A percentile compares a stretch with the other conserved stretches of the same genome.
Evolutionary conservation across 129 eudicot species (phyloP).

Genomic region (Ambrosia artemisiifolia): DNA sequence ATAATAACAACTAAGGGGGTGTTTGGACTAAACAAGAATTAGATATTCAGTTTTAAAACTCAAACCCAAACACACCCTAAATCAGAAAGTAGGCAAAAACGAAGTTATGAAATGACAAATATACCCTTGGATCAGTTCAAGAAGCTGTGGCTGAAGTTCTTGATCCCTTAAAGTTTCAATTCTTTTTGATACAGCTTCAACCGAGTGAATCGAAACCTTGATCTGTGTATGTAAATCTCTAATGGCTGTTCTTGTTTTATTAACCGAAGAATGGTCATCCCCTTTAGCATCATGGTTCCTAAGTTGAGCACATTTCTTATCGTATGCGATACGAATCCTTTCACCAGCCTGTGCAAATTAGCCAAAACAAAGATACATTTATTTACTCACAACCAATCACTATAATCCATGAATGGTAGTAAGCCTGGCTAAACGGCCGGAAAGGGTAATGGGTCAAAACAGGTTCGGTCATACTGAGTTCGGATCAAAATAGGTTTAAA

Average conservation of each 20-base stretch:
- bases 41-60: not conserved
- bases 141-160: constrained; percentile 92
- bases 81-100: not conserved
- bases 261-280: constrained; percentile 61
- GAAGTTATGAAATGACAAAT: constrained; percentile 12
- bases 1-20: not conserved
- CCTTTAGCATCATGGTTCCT: constrained; percentile 86
- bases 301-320: constrained; percentile 80
- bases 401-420: not conserved
- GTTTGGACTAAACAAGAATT: not conserved
- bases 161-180: constrained; percentile 90
- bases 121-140: constrained; percentile 88
- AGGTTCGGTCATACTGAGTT: not conserved
- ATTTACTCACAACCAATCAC: not conserved
- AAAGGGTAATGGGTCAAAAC: no score
- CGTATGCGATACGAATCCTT: constrained; percentile 76
- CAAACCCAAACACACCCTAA: not conserved
- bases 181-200: constrained; percentile 90
- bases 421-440: not conserved
- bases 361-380: not conserved
- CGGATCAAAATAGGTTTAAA: not conserved
- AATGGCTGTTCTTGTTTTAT: constrained; percentile 74
- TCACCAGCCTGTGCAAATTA: constrained; percentile 69
- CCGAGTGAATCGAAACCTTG: constrained; percentile 92
- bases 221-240: constrained; percentile 80